Evolutionary conservation across 2,329 filamentous ascomycete species (phyloP).

Genomic region (Scedosporium minutisporum): DNA sequence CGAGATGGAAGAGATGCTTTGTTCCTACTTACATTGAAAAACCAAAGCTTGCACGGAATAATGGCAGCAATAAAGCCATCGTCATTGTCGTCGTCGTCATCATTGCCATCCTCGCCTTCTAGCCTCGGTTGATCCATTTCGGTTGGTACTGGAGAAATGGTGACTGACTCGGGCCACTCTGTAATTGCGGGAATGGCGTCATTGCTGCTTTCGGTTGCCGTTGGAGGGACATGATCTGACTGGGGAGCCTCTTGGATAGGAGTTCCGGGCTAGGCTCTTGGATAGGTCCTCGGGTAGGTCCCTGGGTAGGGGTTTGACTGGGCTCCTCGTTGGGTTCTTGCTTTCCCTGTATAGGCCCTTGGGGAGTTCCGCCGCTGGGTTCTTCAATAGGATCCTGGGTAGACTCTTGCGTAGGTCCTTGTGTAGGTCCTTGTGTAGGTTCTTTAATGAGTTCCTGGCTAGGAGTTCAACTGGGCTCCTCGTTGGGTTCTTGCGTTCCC

Average conservation of each 20-base stretch:
- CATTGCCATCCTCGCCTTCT: not conserved
- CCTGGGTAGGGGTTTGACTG: not conserved
- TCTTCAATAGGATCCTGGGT: not conserved
- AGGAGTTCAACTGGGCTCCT: not conserved
- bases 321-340: not conserved
- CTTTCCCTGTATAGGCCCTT: not conserved
- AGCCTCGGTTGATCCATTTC: not conserved
- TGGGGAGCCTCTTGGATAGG: not conserved
- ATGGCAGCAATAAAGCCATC: not conserved
- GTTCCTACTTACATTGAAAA: not conserved
- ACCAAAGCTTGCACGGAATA: slow-evolving; percentile 1
- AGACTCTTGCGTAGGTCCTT: not conserved
- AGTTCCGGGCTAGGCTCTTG: not conserved
- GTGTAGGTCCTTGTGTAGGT: not conserved
- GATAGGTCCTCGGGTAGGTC: not conserved
- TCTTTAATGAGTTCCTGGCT: not conserved
- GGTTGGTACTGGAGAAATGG: not conserved
- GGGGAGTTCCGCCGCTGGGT: not conserved
- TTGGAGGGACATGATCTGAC: not conserved
- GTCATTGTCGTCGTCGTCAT: not conserved
- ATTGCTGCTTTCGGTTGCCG: not conserved
- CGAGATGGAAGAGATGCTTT: not conserved
- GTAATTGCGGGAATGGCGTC: not conserved
- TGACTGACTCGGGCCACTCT: not conserved
- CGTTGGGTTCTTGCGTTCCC: not conserved